Conservation (phyloP, 2,329 filamentous ascomycete species). For the Fusarium verrucosum region DNA sequence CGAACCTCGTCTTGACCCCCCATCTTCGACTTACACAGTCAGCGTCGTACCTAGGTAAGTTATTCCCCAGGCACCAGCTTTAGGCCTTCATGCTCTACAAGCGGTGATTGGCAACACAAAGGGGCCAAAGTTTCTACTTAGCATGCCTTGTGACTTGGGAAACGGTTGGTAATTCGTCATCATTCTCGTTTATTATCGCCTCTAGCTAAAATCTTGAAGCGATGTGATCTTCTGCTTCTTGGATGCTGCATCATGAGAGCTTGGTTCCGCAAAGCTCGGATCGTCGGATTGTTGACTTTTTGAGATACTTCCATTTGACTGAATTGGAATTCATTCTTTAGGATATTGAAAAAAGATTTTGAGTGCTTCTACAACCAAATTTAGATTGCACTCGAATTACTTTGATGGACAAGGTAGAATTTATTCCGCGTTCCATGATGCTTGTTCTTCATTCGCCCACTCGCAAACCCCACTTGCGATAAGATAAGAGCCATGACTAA, state of each 20-base stretch:
- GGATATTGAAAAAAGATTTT: not conserved
- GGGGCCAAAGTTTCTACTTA: constrained; percentile 11
- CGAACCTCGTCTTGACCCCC: constrained; percentile 8
- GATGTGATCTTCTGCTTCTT: not conserved
- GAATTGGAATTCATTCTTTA: not conserved
- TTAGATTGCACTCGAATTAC: not conserved
- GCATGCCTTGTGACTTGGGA: constrained; percentile 30
- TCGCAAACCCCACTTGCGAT: constrained; percentile 10
- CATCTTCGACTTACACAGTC: constrained; percentile 35
- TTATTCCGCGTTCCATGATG: constrained; percentile 1
- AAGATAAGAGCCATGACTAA: constrained; percentile 4
- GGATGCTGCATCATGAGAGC: constrained; percentile 3
- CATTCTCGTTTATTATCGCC: constrained; percentile 22
- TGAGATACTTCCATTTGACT: not conserved
- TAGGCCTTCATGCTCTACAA: constrained; percentile 19
- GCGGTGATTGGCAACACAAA: constrained; percentile 32
- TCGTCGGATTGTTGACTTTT: not conserved
- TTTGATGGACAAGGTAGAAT: not conserved
- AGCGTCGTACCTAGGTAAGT: constrained; percentile 22
- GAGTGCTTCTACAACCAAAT: not conserved
- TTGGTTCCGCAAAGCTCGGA: constrained; percentile 1
- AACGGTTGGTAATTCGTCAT: constrained; percentile 29
- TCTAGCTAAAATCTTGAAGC: constrained; percentile 1
- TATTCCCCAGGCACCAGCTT: constrained; percentile 31
- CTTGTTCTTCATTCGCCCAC: constrained; percentile 22